Evolutionary conservation across 192 early-diverging fungal species (phyloP), one percentile per base, ranked within the genome.

Genomic region (Coemansia sp.): DNA sequence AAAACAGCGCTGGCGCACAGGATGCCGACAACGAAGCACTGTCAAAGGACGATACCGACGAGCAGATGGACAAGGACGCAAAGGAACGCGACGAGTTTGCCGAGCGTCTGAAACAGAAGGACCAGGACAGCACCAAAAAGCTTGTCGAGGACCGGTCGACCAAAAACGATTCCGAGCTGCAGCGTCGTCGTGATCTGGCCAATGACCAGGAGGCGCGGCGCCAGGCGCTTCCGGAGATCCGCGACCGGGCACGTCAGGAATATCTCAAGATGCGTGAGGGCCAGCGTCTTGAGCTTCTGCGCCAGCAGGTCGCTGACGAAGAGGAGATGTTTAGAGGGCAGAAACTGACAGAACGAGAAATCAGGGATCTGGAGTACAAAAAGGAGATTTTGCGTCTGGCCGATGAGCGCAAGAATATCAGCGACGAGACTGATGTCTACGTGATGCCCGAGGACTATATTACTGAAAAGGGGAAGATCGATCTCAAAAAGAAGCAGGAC

Each of bases 381-480:
- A 92, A 92, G 78, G 85, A 93, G 72, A 85, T 95, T n/a, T 65
- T 97, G 54, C 76, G 87, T 36, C 78, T 98, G 18, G 94, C 97
- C 12, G 88, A 91, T 63, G 95, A 95, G 73, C 89, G 95, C 32
- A 82, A 90, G 66, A 88, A 86, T 52, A 88, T 98, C 38, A 87
- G 90, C 68, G 88, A 89, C 53, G 90, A 91, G 36, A 85, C 87
- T 11, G 95, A 95, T 66, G 95, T 89, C 18, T 99, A 98, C 61
- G 75, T 85, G 51, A 91, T 94, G 90, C 93, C 92, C 5, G 92
- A 93, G 73, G 96, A 98, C 76, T 99, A 98, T 71, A 96, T 99
- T 61, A 97, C 95, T 0, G 96, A 98, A 70, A 97, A 97, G 78
- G 97, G 97, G 62, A 96, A 98, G 68, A 90, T 99, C 52, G 95